Percentiles rank a stretch among this genome's conserved stretches.
These are phyloP conservation scores for Colletotrichum lini DNA, from an alignment of 2,329 filamentous ascomycete species.

Conservation along the genomic window DNA sequence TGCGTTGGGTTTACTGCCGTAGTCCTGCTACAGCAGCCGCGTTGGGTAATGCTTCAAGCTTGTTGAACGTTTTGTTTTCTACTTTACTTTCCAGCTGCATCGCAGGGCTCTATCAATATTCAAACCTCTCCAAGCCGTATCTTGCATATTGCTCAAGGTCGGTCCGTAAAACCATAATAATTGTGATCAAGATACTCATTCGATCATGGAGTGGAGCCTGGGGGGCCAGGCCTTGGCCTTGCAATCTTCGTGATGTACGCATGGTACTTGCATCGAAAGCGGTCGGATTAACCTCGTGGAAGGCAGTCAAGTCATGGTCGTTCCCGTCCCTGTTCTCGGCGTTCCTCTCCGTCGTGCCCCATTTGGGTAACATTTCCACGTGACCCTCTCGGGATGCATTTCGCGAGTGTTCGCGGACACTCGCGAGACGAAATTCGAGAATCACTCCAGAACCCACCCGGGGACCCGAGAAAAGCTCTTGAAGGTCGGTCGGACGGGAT, in stretches of 20 bases:
- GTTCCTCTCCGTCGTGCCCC: not conserved
- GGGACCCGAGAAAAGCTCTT: constrained; percentile 12
- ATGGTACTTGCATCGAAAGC: not conserved
- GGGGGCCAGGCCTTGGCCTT: too few species aligned
- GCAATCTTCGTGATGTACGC: too few species aligned
- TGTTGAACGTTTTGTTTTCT: too few species aligned
- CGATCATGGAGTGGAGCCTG: too few species aligned
- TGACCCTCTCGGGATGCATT: constrained; percentile 16
- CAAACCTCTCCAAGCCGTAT: too few species aligned
- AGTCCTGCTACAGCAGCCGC: too few species aligned
- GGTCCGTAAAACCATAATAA: not conserved
- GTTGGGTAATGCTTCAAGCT: too few species aligned
- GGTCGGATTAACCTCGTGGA: constrained; percentile 3
- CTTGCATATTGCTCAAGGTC: not conserved
- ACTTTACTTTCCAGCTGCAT: too few species aligned
- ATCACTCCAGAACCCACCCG: constrained; percentile 22
- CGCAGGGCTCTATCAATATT: too few species aligned
- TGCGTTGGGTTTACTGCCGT: too few species aligned
- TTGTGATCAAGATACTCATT: too few species aligned
- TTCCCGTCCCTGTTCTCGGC: not conserved
- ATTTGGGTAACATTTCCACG: not conserved
- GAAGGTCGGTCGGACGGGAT: not conserved
- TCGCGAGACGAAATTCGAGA: not conserved
- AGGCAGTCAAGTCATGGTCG: not conserved
- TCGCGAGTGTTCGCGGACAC: constrained; percentile 1